Base-by-base conservation (phyloP, 129 eudicot genomes). In the Flaveria ramosissima region DNA sequence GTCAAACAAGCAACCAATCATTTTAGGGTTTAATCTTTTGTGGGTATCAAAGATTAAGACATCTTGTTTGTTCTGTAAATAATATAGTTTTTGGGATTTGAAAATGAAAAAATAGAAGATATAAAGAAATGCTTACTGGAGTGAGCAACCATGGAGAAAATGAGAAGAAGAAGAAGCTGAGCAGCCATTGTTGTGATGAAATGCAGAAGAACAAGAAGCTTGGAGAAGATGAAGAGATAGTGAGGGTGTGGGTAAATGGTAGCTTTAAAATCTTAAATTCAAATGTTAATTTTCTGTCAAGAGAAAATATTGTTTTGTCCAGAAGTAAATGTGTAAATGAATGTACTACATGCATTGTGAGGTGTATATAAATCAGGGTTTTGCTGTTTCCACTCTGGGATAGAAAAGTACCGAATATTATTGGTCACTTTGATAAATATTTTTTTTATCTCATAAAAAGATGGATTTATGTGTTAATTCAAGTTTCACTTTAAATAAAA, bases 71-170 rank as follows among this genome's bases (percentile, higher is more conserved):
- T 47, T 75, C 46, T 59, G n/a, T 60, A 36, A 36, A 36, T 36
- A 7, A n/a, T 63, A 15, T 53, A 41, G 10, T 47, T 23, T 72
- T 3, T 63, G 21, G 4, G 20, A 9, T 47, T 45, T 26, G 6
- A 14, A 41, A 36, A 53, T 10, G 60, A 57, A 39, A n/a, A 23
- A 14, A 4, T 12, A 27, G 15, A 26, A 78, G 43, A 30, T 7
- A 30, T 13, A 20, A 71, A 52, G 73, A 53, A 73, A 73, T 65
- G 83, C 83, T 80, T 80, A 80, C 83, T 80, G 48, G 83, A 80
- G 75, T 80, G 74, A 66, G 79, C 19, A 52, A 80, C 79, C 83
- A 80, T 73, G 75, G 79, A 80, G 62, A 30, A 72, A 9, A 73
- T 51, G 60, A 80, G 74, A 17, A 80, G 17, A 53, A 73, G 75